Percentiles rank a stretch among this genome's conserved stretches.
Evolutionary conservation across 495 filamentous ascomycete genomes (phyloP).

Genomic region (Xylaria flabelliformis): DNA sequence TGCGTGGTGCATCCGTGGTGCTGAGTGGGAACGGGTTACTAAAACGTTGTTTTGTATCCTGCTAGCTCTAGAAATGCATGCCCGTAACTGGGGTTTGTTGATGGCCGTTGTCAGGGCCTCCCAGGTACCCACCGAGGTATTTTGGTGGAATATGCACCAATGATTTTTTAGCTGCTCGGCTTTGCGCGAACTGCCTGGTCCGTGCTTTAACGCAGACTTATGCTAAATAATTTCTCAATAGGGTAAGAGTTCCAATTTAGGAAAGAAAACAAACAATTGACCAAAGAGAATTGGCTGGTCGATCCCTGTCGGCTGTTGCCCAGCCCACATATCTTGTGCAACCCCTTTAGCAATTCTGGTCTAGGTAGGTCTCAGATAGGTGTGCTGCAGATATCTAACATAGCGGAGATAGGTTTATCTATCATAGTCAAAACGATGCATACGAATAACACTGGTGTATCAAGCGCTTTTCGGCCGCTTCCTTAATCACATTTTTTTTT

Average conservation of each 20-base stretch:
- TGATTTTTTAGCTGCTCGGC: not conserved
- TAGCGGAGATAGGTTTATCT: not conserved
- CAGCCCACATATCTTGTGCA: conserved; percentile 9
- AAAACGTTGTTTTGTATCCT: conserved; percentile 7
- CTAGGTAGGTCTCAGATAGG: not conserved
- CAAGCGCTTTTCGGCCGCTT: not conserved
- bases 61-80: not conserved
- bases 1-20: not conserved
- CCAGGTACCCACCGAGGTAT: conserved; percentile 8
- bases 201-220: not conserved
- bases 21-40: not conserved
- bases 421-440: not conserved
- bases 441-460: not conserved
- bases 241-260: conserved; percentile 15
- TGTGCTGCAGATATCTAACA: not conserved
- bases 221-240: not conserved
- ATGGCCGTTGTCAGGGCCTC: conserved; percentile 21
- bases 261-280: conserved; percentile 22
- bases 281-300: conserved; percentile 1
- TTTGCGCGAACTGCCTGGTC: conserved; percentile 8
- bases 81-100: conserved; percentile 11
- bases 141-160: not conserved
- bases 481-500: too few species aligned
- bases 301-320: not conserved
- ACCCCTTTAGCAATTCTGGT: conserved; percentile 6